Conservation (phyloP, 768 basidiomycete genomes). For the Suillus spraguei region DNA sequence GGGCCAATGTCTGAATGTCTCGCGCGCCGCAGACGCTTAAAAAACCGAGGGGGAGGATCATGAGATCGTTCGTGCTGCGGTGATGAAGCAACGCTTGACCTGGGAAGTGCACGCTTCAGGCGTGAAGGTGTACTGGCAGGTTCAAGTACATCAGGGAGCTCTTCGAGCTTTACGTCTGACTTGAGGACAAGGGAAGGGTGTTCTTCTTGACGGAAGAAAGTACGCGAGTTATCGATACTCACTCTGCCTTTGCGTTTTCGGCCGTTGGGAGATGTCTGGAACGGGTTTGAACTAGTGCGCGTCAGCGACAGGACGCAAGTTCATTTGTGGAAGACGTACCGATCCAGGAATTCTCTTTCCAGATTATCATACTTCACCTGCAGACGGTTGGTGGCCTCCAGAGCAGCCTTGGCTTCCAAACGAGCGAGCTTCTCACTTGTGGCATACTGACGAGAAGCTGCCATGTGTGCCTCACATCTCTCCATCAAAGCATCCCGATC, state of each 20-base stretch:
- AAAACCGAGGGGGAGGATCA: constrained; percentile 9
- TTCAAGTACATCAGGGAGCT: too few relatives aligned
- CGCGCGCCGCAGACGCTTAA: constrained; percentile 29
- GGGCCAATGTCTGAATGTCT: constrained; percentile 21
- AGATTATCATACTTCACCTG: constrained; percentile 34
- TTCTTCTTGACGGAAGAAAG: background rate
- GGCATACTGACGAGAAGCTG: constrained; percentile 35
- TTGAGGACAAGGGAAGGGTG: background rate
- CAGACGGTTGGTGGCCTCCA: constrained; percentile 42
- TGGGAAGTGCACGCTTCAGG: constrained; percentile 33
- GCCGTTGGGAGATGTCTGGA: background rate
- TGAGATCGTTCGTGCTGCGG: constrained; percentile 8
- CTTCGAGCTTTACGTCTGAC: background rate
- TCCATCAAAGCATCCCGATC: constrained; percentile 47
- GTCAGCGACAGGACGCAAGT: background rate
- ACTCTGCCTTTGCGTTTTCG: constrained; percentile 11
- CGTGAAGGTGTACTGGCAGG: constrained; percentile 7
- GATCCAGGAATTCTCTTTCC: constrained; percentile 25
- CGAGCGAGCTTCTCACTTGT: constrained; percentile 31
- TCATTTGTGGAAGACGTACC: background rate
- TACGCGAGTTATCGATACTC: background rate
- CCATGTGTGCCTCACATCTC: constrained; percentile 44
- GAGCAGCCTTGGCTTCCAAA: constrained; percentile 37
- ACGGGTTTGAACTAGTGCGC: constrained; percentile 3
- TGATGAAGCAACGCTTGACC: constrained; percentile 17